Base-by-base conservation (phyloP, 129 eudicot species). In the Pulicaria dysenterica region DNA sequence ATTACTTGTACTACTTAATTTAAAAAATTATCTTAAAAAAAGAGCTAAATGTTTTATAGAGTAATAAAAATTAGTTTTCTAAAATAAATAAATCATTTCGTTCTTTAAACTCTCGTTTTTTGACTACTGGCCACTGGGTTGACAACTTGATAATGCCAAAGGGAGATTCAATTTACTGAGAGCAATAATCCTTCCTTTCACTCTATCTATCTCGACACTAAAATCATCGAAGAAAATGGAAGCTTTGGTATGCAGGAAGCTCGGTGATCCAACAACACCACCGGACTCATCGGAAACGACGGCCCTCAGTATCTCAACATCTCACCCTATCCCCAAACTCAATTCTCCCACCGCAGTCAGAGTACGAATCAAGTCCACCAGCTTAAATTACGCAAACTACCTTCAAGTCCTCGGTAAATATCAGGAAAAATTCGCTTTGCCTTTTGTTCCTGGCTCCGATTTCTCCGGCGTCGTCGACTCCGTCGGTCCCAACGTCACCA, bases 401-500 rank as follows among this genome's bases (percentile, higher is more conserved):
- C 97, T 94, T 17, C 96, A 88, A 76, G 13, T 90, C 6, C 88
- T 73, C 7, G 96, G 96, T 62, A 94, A 94, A 68, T 94, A 94
- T 64, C 99, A 94, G 64, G 99, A 94, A 59, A 94, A 90, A 69
- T 81, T 80, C 63, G 73, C 83, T 2, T 41, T 90, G 6, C 99
- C 99, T 34, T 94, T 88, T 65, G 74, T 88, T 14, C 97, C 93
- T 0, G 97, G 97, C 51, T 86, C 96, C 46, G 99, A 94, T 83
- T 94, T 77, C 72, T 86, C 99, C 31, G 97, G 99, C 15, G 64
- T 82, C 58, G 97, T 94, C 42, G 94, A 85, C 0, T 64, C 89
- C 3, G 79, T 90, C 37, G 96, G 96, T 2, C 79, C 79, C 8
- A 65, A 50, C 1, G 99, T 90, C 75, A 66, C 88, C 50, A 80